phyloP scores from a whole-genome alignment of 1,139 yeast species.

The Suzukiozyma palmioleophila region DNA sequence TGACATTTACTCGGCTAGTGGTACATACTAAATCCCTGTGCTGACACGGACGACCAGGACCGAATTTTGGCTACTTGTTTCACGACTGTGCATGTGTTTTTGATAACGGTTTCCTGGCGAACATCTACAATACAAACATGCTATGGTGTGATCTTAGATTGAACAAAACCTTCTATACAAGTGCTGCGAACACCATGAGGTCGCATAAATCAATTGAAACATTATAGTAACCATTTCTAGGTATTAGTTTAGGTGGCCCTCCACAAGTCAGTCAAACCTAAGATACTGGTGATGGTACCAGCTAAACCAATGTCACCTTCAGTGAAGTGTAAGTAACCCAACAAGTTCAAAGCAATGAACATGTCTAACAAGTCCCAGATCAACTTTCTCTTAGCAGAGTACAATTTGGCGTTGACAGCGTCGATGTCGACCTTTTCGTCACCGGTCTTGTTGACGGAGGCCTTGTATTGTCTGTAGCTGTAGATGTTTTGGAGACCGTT shows the following conservation, averaged over 20 bases:
- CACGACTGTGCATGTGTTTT: too few relatives aligned
- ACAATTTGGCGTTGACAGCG: slow-evolving; percentile 29
- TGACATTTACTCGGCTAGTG: too few relatives aligned
- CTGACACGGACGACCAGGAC: too few relatives aligned
- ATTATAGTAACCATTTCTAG: background rate
- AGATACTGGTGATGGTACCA: slow-evolving; percentile 74
- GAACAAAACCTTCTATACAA: too few relatives aligned
- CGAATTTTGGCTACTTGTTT: too few relatives aligned
- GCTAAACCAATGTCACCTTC: slow-evolving; percentile 85
- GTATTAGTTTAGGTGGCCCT: slow-evolving; percentile 18
- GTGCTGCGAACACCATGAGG: too few relatives aligned
- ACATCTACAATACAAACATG: too few relatives aligned
- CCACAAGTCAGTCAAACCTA: slow-evolving; percentile 81
- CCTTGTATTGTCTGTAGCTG: slow-evolving; percentile 15
- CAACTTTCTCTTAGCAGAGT: slow-evolving; percentile 56
- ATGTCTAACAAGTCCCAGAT: slow-evolving; percentile 78
- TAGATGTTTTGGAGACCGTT: slow-evolving; percentile 46
- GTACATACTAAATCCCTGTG: too few relatives aligned
- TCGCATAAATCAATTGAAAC: background rate
- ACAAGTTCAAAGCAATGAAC: slow-evolving; percentile 69
- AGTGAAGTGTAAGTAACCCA: slow-evolving; percentile 56
- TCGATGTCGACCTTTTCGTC: slow-evolving; percentile 32
- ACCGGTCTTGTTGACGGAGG: slow-evolving; percentile 16
- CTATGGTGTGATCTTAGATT: too few relatives aligned
- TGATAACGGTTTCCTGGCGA: background rate